Conservation (phyloP, 2,329 filamentous ascomycete species). For the Pseudopithomyces maydicus region DNA sequence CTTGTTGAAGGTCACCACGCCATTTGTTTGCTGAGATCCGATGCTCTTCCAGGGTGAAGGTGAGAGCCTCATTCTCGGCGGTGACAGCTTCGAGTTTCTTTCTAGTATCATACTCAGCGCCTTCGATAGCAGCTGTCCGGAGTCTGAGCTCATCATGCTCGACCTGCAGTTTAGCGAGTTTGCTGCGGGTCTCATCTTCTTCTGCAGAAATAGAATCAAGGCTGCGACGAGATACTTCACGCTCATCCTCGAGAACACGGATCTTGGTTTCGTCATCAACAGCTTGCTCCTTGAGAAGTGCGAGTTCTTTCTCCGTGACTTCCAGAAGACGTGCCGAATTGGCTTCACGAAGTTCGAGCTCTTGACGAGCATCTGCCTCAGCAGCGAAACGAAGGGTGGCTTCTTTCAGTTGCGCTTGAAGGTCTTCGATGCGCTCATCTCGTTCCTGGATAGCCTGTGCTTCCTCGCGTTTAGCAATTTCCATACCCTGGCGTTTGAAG, state of each 20-base stretch:
- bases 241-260: constrained; percentile 50
- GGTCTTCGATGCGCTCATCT: constrained; percentile 39
- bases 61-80: constrained; percentile 64
- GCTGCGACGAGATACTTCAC: constrained; percentile 45
- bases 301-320: constrained; percentile 56
- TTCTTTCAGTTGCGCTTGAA: constrained; percentile 43
- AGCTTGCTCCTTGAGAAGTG: constrained; percentile 49
- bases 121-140: constrained; percentile 36
- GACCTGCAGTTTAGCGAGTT: constrained; percentile 56
- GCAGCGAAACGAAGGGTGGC: constrained; percentile 41
- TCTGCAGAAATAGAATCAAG: constrained; percentile 43
- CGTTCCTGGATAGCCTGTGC: constrained; percentile 36
- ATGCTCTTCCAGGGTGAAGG: constrained; percentile 68
- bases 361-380: constrained; percentile 49
- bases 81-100: constrained; percentile 59
- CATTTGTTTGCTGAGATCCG: constrained; percentile 64
- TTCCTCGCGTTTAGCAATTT: constrained; percentile 36
- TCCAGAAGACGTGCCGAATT: constrained; percentile 52
- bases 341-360: constrained; percentile 50
- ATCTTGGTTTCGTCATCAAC: constrained; percentile 50
- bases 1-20: constrained; percentile 62
- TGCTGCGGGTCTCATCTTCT: constrained; percentile 55
- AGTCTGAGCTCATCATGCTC: constrained; percentile 65
- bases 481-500: constrained; percentile 39
- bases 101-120: constrained; percentile 53